Base-by-base conservation (phyloP, 495 filamentous ascomycete genomes). In the Rhypophila decipiens region DNA sequence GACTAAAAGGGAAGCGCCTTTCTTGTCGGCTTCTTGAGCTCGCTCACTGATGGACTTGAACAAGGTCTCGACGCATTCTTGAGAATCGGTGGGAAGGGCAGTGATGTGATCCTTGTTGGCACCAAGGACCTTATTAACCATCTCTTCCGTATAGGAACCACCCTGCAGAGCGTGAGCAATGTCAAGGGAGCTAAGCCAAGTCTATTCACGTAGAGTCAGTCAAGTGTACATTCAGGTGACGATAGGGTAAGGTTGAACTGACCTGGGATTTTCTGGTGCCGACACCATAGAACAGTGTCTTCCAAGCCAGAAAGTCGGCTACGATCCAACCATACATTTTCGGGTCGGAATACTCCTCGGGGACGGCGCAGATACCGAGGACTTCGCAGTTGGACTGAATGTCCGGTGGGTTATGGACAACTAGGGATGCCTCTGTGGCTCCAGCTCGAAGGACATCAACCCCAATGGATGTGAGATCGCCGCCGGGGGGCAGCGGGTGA, bases 271-370 rank as follows among this genome's bases (percentile, higher is more conserved):
- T 9, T 3, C 18, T 43, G 1, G 50, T n/a, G 13, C 56, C 56
- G 29, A 65, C 53, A 4, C 46, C 42, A n/a, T 58, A 29, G 41
- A 69, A 57, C 7, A 65, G 58, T 10, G 52, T 38, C 53, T 65
- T 66, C 50, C 60, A 71, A 0, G 47, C 51, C 8, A 71, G 33
- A 40, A 68, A 70, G 46, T 71, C 67, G 22, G 54, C 42, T 4
- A 64, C 56, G 17, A 67, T 64, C 64, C 65, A 71, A 29, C 57
- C 68, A 12, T 66, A 60, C 23, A 60, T 53, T 31, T 56, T 36
- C 19, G 33, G 49, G 19, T 46, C 49, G 1, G 60, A 55, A 35
- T 56, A 36, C 1, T 60, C 45, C n/a, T 44, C 23, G 2, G 65
- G 48, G 4, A 70, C 50, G 24, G 52, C 57, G 27, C 65, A 67